Evolutionary conservation across 805 yeast species (phyloP), one percentile per base, ranked within the genome.

Genomic region (Ogataea zsoltii): DNA sequence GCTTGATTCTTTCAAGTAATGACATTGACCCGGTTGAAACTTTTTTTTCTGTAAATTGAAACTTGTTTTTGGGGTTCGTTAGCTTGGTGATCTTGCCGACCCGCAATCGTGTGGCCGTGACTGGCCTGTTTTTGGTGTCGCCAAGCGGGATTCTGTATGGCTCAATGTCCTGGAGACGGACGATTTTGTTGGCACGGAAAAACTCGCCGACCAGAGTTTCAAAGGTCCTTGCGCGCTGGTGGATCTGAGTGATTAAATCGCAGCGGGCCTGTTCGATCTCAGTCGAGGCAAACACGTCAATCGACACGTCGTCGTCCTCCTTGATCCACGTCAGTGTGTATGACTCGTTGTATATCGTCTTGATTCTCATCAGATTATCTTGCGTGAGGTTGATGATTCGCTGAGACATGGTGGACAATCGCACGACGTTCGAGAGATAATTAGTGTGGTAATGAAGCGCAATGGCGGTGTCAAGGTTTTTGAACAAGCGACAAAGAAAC

Each of bases 1-100:
- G 45, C 42, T 60, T 63, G 38, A 74, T 70, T 36, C 78, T 57
- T 34, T 75, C 74, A 11, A 74, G 48, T 5, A 75, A 51, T 1
- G 71, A 57, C 29, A 9, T 65, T 46, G 31, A 28, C 10, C 45
- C 35, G 9, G 54, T 55, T 7, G 38, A 28, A 1, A 9, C 13
- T 16, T 57, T 47, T 37, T 56, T 59, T 31, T 63, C 68, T 35
- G 62, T 62, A 48, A 70, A 74, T 33, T 55, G 57, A 55, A 69
- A 74, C 38, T 66, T 69, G 1, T 66, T 53, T 11, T 67, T 48
- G 26, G 64, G 64, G 48, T 74, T 75, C 42, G 61, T 60, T 16
- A 54, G 42, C 23, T 54, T 56, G 25, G 38, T 26, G 16, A 48
- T 35, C 31, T 49, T 49, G 30, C 41, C 15, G 4, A 21, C 18